phyloP scores from a whole-genome alignment of 164 flowering plant genomes.

The Chimonanthus salicifolius region DNA sequence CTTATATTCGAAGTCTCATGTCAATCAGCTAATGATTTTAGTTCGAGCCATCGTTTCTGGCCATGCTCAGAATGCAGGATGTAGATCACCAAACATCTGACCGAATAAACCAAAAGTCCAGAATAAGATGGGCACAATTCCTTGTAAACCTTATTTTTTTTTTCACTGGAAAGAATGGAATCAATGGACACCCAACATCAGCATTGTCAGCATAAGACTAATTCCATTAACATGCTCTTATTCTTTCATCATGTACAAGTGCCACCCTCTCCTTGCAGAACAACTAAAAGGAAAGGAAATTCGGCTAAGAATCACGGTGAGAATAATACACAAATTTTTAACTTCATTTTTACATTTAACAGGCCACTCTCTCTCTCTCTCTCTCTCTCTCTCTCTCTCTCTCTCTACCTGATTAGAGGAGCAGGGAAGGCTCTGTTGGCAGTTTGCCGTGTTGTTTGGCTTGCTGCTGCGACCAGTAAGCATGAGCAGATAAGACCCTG shows the following conservation, averaged over 20 bases:
- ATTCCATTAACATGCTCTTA: neutral
- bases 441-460: conserved; percentile 57
- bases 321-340: neutral
- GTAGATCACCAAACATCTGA: no score
- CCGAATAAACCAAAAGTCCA: no score
- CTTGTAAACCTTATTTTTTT: no score
- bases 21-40: no score
- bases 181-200: neutral
- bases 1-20: no score
- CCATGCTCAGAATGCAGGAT: no score
- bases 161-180: neutral
- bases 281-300: neutral
- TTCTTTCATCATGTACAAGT: neutral
- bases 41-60: no score
- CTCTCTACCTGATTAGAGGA: conserved; percentile 16
- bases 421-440: conserved; percentile 24
- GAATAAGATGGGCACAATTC: no score
- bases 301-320: neutral
- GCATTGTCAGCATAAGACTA: neutral
- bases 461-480: conserved; percentile 85
- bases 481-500: conserved; percentile 76
- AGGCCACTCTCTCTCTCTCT: neutral
- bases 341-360: neutral
- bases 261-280: neutral
- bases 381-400: neutral